Percentiles rank a stretch among this genome's conserved stretches.
These are phyloP conservation scores for Gnomoniopsis sp. DNA, from an alignment of 2,329 filamentous ascomycete species.

Conservation along the genomic window DNA sequence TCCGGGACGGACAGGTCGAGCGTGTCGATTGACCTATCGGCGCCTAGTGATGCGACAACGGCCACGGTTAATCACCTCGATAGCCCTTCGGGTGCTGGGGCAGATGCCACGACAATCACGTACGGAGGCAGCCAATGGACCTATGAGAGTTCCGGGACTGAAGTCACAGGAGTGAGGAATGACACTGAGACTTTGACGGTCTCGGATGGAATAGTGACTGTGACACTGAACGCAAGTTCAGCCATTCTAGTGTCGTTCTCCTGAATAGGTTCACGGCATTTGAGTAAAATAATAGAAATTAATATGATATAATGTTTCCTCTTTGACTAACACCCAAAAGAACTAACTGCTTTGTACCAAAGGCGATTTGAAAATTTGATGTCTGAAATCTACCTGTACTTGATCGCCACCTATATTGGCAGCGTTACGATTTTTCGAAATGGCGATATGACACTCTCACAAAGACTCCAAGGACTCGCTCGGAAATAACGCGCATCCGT, in stretches of 20 bases:
- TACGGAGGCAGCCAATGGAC: slow-evolving; percentile 35
- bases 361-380: too few species aligned
- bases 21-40: slow-evolving; percentile 20
- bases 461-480: too few species aligned
- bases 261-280: not conserved
- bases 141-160: slow-evolving; percentile 27
- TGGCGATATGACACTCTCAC: too few species aligned
- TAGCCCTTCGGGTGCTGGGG: slow-evolving; percentile 30
- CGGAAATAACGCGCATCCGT: too few species aligned
- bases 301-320: too few species aligned
- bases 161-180: slow-evolving; percentile 28
- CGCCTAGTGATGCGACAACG: slow-evolving; percentile 18
- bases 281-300: too few species aligned
- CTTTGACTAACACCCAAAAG: too few species aligned
- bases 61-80: slow-evolving; percentile 27
- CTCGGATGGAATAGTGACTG: slow-evolving; percentile 21
- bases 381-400: too few species aligned
- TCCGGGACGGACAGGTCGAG: slow-evolving; percentile 21
- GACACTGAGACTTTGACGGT: slow-evolving; percentile 27
- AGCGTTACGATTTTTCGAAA: too few species aligned
- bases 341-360: too few species aligned
- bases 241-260: slow-evolving; percentile 23
- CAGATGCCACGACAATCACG: slow-evolving; percentile 28
- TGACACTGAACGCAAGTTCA: slow-evolving; percentile 26
- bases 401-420: too few species aligned